A percentile compares a stretch with the other conserved stretches of the same genome.
phyloP scores from a whole-genome alignment of 2,329 filamentous ascomycete genomes.

The Aureobasidium vineae region DNA sequence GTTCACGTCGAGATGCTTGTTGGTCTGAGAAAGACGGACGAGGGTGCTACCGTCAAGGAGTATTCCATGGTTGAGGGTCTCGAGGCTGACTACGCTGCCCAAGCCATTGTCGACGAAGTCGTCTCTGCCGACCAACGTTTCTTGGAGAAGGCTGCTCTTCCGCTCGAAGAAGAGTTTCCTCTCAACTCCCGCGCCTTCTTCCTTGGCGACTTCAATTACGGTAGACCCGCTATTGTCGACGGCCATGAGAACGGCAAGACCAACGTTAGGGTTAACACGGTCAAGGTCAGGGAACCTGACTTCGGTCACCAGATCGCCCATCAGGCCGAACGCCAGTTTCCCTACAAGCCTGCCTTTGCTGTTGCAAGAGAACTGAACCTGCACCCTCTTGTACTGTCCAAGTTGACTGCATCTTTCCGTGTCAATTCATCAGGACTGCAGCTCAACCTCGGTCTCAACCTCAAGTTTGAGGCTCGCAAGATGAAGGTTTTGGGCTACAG shows the following conservation, averaged over 20 bases:
- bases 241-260: constrained; percentile 72
- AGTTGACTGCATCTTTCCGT: constrained; percentile 91
- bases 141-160: constrained; percentile 81
- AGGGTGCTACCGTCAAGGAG: constrained; percentile 88
- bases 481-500: constrained; percentile 96
- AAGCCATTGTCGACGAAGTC: constrained; percentile 86
- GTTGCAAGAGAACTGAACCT: constrained; percentile 79
- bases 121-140: constrained; percentile 90
- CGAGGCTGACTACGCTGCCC: constrained; percentile 86
- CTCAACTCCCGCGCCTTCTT: constrained; percentile 82
- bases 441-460: constrained; percentile 87
- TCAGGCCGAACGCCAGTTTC: constrained; percentile 66
- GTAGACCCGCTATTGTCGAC: constrained; percentile 79
- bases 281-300: constrained; percentile 72
- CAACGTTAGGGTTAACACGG: constrained; percentile 71
- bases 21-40: constrained; percentile 84
- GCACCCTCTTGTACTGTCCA: constrained; percentile 85
- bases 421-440: constrained; percentile 78
- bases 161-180: constrained; percentile 90
- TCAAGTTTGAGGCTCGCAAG: constrained; percentile 96
- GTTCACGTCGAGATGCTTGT: constrained; percentile 93
- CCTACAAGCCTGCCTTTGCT: constrained; percentile 83
- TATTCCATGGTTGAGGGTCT: constrained; percentile 82
- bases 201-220: constrained; percentile 89
- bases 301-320: constrained; percentile 74